Conservation (phyloP, 2,329 filamentous ascomycete genomes). For the Onygena corvina region DNA sequence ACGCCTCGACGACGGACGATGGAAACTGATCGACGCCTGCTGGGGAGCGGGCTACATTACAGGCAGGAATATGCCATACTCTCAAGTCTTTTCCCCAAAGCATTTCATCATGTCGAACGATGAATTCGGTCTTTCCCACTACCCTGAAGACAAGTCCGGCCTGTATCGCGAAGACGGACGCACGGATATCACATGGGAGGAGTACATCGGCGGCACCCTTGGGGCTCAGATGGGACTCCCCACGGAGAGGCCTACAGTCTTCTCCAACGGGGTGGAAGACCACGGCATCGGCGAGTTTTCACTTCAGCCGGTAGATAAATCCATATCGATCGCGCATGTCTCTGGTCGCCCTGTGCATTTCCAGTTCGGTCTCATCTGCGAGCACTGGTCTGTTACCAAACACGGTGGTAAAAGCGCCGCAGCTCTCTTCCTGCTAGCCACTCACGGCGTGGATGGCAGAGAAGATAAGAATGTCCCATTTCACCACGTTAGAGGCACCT, state of each 20-base stretch:
- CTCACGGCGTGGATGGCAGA: conserved; percentile 54
- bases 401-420: conserved; percentile 53
- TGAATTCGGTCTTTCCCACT: conserved; percentile 70
- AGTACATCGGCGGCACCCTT: conserved; percentile 58
- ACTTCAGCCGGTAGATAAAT: conserved; percentile 49
- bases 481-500: conserved; percentile 35
- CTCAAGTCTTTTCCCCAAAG: conserved; percentile 53
- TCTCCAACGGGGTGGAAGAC: conserved; percentile 34
- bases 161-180: conserved; percentile 67
- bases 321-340: conserved; percentile 49
- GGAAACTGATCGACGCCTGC: conserved; percentile 85
- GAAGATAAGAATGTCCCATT: conserved; percentile 59
- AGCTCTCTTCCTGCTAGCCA: conserved; percentile 57
- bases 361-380: conserved; percentile 65
- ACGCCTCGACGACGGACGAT: conserved; percentile 69
- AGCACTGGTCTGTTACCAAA: conserved; percentile 63
- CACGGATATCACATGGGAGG: conserved; percentile 56
- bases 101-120: conserved; percentile 57
- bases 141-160: conserved; percentile 49
- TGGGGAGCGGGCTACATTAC: conserved; percentile 76
- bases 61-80: conserved; percentile 46
- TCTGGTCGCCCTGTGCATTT: conserved; percentile 52
- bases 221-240: conserved; percentile 32
- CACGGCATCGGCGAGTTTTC: conserved; percentile 45
- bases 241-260: conserved; percentile 36